Evolutionary conservation across 768 basidiomycete species (phyloP).

Genomic region (Mrakia frigida): DNA sequence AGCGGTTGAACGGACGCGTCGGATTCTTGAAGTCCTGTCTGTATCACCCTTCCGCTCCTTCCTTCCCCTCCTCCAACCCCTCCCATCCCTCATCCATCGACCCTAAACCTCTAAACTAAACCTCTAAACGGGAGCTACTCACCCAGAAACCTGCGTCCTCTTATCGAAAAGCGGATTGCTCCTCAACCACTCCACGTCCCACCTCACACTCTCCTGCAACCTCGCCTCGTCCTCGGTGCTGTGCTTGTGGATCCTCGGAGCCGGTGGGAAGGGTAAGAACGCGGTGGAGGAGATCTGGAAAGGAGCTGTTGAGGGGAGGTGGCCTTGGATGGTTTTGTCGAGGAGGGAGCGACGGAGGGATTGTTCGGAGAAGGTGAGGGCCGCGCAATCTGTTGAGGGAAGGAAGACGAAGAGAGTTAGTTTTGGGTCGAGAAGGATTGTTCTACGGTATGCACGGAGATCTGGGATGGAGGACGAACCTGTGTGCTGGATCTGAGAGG

Average conservation of each 20-base stretch:
- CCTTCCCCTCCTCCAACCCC: not conserved
- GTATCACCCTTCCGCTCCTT: not conserved
- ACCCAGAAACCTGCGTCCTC: constrained; percentile 27
- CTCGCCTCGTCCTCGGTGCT: constrained; percentile 19
- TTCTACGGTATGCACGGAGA: not conserved
- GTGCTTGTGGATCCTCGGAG: not conserved
- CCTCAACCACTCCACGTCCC: constrained; percentile 32
- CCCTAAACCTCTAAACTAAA: too few species aligned
- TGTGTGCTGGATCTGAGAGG: constrained; percentile 32
- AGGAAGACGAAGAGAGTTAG: not conserved
- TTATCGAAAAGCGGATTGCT: constrained; percentile 29
- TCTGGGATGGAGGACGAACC: not conserved
- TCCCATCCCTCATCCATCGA: too few species aligned
- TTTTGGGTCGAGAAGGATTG: too few species aligned
- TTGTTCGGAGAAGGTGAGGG: constrained; percentile 31
- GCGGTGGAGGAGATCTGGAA: constrained; percentile 30
- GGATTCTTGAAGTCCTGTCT: too few species aligned
- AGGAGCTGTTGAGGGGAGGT: constrained; percentile 27
- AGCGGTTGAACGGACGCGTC: not conserved
- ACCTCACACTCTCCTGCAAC: constrained; percentile 27
- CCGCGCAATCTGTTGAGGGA: constrained; percentile 30
- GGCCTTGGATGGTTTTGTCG: constrained; percentile 23
- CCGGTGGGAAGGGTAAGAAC: constrained; percentile 31
- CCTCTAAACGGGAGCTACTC: not conserved
- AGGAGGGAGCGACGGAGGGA: constrained; percentile 29